phyloP scores from a whole-genome alignment of 352 stramenopile species.

The Elongisporangium undulatum region DNA sequence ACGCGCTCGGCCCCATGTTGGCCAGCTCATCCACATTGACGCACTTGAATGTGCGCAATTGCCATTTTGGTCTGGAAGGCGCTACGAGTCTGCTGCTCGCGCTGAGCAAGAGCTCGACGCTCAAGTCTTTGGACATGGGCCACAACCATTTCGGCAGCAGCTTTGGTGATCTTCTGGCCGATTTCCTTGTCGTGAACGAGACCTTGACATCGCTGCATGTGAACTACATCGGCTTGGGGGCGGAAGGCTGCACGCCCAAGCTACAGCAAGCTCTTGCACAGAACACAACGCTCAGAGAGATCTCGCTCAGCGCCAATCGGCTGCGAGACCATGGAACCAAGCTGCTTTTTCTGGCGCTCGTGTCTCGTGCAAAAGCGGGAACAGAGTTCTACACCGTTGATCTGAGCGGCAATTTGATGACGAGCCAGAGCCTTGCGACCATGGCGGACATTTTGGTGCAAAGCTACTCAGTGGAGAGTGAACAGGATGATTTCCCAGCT shows the following conservation, averaged over 20 bases:
- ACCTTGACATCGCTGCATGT: conserved; percentile 41
- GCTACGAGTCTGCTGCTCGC: conserved; percentile 51
- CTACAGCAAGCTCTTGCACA: conserved; percentile 41
- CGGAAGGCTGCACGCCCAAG: conserved; percentile 37
- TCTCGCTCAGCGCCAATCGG: conserved; percentile 69
- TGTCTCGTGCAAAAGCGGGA: conserved; percentile 6
- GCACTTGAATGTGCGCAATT: conserved; percentile 64
- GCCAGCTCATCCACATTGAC: conserved; percentile 32
- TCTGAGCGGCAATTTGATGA: conserved; percentile 76
- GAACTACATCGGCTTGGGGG: conserved; percentile 62
- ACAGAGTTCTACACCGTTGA: conserved; percentile 21
- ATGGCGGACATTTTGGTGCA: conserved; percentile 19
- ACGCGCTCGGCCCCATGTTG: conserved; percentile 63
- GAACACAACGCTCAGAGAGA: conserved; percentile 37
- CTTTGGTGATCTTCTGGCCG: conserved; percentile 65
- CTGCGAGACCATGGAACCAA: conserved; percentile 51
- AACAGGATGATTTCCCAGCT: neutral
- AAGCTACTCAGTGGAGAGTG: neutral
- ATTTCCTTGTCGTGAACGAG: conserved; percentile 55
- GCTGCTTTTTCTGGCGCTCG: conserved; percentile 43
- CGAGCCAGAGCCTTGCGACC: conserved; percentile 30
- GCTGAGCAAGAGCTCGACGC: conserved; percentile 38
- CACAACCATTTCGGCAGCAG: conserved; percentile 69
- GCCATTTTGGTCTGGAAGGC: conserved; percentile 62
- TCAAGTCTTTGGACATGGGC: conserved; percentile 60